Conservation (phyloP, 257 asterid genomes). For the Asclepias syriaca region DNA sequence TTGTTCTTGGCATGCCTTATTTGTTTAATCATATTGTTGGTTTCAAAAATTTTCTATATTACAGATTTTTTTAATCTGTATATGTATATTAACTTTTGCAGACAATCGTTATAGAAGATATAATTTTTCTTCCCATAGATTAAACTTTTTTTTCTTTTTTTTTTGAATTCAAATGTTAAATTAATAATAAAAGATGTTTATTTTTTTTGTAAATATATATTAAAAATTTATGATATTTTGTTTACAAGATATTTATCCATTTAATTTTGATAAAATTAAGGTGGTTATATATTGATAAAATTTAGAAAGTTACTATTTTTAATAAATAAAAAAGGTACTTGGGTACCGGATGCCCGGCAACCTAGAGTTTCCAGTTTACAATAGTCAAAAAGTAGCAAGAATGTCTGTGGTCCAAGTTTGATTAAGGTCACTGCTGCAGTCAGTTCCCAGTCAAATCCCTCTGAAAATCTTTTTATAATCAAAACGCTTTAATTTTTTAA, state of each 20-base stretch:
- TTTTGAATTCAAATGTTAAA: too few relatives aligned
- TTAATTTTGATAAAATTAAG: too few relatives aligned
- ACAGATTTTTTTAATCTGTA: conserved; percentile 1
- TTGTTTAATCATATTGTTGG: neutral
- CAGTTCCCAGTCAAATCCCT: conserved; percentile 1
- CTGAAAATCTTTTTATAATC: neutral
- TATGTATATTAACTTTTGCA: neutral
- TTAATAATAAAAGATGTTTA: too few relatives aligned
- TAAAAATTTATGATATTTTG: too few relatives aligned
- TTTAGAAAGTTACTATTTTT: too few relatives aligned
- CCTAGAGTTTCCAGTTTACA: neutral
- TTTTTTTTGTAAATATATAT: too few relatives aligned
- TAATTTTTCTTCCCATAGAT: neutral
- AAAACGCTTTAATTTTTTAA: neutral
- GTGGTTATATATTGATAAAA: too few relatives aligned
- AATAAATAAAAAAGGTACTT: too few relatives aligned
- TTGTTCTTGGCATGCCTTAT: neutral
- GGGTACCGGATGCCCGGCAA: neutral
- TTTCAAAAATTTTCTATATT: neutral
- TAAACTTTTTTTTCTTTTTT: too few relatives aligned
- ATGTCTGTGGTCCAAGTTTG: neutral
- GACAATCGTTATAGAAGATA: neutral
- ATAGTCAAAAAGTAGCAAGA: neutral
- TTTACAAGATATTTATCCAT: too few relatives aligned
- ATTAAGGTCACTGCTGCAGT: neutral